phyloP scores from a whole-genome alignment of 306 rosid genomes.

The Vicia faba region DNA sequence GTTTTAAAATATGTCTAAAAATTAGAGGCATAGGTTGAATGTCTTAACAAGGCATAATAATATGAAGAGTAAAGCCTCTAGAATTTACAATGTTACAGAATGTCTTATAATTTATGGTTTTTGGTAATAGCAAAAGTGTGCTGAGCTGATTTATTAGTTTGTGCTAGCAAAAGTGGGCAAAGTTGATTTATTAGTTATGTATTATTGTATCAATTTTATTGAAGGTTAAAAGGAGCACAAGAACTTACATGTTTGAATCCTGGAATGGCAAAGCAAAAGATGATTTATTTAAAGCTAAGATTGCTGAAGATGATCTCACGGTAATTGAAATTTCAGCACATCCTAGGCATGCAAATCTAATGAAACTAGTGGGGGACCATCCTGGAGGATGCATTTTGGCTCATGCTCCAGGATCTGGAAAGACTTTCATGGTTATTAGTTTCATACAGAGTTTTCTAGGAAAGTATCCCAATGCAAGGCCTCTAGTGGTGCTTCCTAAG shows the following conservation, averaged over 20 bases:
- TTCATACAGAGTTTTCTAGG: constrained; percentile 95
- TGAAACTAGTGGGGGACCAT: constrained; percentile 78
- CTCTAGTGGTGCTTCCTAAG: constrained; percentile 92
- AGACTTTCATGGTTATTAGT: constrained; percentile 95
- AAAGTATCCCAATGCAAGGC: constrained; percentile 80
- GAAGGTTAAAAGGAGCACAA: constrained; percentile 70
- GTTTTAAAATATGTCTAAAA: constrained; percentile 6
- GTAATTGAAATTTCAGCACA: constrained; percentile 66
- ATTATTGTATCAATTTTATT: constrained; percentile 48
- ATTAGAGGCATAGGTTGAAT: constrained; percentile 23
- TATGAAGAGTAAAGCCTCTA: constrained; percentile 14
- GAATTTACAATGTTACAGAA: constrained; percentile 7
- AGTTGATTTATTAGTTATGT: no score
- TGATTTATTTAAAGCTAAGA: constrained; percentile 50
- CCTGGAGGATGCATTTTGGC: constrained; percentile 98
- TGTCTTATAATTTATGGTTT: constrained; percentile 16
- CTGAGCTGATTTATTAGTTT: constrained; percentile 6
- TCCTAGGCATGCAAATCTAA: constrained; percentile 82
- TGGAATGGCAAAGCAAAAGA: constrained; percentile 51
- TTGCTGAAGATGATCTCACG: constrained; percentile 53
- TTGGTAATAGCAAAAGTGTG: neutral
- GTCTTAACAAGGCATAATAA: constrained; percentile 11
- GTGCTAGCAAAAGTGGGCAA: no score
- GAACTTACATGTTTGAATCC: constrained; percentile 74
- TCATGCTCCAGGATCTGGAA: constrained; percentile 98